phyloP scores from a whole-genome alignment of 768 basidiomycete species.

The Pleurotus djamor region DNA sequence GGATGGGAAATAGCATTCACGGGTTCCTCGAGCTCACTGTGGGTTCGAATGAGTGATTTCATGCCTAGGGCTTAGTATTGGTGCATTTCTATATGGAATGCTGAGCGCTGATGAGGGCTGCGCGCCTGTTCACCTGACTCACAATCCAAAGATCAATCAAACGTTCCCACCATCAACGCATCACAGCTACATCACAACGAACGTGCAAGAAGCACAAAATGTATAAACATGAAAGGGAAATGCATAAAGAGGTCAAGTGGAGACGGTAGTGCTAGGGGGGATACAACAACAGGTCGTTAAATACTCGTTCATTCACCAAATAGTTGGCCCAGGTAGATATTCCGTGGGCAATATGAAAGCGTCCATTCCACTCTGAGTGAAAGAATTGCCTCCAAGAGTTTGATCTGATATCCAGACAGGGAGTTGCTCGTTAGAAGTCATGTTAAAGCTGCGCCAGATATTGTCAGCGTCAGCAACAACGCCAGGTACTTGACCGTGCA shows the following conservation, averaged over 20 bases:
- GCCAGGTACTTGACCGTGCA: slow-evolving; percentile 24
- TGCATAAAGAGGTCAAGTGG: slow-evolving; percentile 4
- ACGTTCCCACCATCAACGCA: neutral
- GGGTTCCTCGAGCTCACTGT: neutral
- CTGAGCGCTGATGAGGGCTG: neutral
- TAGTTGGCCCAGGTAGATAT: slow-evolving; percentile 69
- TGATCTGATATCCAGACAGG: slow-evolving; percentile 89
- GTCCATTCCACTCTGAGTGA: slow-evolving; percentile 82
- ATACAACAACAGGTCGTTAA: neutral
- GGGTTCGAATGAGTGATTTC: neutral
- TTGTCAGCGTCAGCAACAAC: slow-evolving; percentile 49
- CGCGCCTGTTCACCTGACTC: neutral
- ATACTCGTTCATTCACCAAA: slow-evolving; percentile 50
- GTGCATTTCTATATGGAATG: too few relatives aligned
- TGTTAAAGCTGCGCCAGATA: slow-evolving; percentile 77
- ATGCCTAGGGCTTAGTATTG: neutral
- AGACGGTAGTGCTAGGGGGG: slow-evolving; percentile 1
- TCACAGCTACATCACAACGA: too few relatives aligned
- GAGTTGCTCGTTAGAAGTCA: slow-evolving; percentile 68
- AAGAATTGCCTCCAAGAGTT: slow-evolving; percentile 71
- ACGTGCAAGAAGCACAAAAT: neutral
- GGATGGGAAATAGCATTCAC: neutral
- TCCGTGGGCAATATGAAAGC: slow-evolving; percentile 79
- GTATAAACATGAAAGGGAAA: slow-evolving; percentile 12
- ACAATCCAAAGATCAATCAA: neutral